A percentile compares a stretch with the other conserved stretches of the same genome.
Conservation (phyloP, 2,329 filamentous ascomycete genomes). For the Aspergillus carbonarius region DNA sequence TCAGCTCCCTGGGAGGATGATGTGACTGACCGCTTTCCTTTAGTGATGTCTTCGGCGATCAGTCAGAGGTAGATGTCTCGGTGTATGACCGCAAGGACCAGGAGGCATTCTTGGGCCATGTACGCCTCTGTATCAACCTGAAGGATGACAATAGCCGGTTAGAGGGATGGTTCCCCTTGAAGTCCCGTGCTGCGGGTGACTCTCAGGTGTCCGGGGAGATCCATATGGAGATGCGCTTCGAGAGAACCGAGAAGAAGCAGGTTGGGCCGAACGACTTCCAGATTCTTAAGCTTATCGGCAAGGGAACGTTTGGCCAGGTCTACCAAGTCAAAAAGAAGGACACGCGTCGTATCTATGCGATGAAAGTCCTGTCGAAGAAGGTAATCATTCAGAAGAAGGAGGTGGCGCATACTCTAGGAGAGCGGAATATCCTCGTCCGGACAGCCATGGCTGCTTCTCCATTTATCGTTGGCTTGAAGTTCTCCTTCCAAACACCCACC, state of each 20-base stretch:
- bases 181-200: constrained; percentile 76
- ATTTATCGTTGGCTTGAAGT: constrained; percentile 97
- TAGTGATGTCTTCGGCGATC: constrained; percentile 89
- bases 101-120: constrained; percentile 88
- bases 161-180: constrained; percentile 81
- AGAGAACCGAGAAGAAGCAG: constrained; percentile 82
- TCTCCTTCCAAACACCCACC: constrained; percentile 96
- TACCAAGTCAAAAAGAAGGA: constrained; percentile 99
- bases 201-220: constrained; percentile 80
- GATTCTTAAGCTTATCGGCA: constrained; percentile 93
- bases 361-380: constrained; percentile 99
- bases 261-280: constrained; percentile 95
- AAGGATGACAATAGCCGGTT: constrained; percentile 69
- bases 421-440: constrained; percentile 93
- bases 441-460: constrained; percentile 94
- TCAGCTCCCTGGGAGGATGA: neutral
- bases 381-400: constrained; percentile 99
- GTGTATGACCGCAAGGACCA: constrained; percentile 84
- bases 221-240: constrained; percentile 80
- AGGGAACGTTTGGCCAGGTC: constrained; percentile 97
- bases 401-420: constrained; percentile 93
- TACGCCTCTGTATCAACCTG: constrained; percentile 73
- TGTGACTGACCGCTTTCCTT: constrained; percentile 27
- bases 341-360: constrained; percentile 92
- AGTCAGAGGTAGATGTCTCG: constrained; percentile 87